Conservation (phyloP, 23 red algal genomes). For the Gracilaria domingensis region DNA sequence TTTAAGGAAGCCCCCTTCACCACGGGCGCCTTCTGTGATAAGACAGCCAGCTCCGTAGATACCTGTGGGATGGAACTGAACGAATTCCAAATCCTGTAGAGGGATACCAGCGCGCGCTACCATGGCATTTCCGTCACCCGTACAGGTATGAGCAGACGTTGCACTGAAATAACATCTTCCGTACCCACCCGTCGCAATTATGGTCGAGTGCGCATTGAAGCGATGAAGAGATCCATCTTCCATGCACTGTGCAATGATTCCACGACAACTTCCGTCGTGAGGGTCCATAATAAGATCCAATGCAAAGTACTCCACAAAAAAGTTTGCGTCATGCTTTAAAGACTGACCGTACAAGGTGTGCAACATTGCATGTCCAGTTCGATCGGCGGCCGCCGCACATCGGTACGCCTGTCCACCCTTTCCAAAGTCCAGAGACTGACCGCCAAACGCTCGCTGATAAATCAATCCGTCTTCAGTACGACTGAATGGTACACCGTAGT, state of each 20-base stretch:
- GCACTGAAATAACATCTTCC: constrained; percentile 93
- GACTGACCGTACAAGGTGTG: constrained; percentile 95
- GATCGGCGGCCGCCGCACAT: constrained; percentile 97
- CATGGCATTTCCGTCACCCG: constrained; percentile 98
- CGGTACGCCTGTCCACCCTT: constrained; percentile 97
- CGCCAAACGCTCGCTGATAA: constrained; percentile 98
- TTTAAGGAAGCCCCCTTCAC: constrained; percentile 93
- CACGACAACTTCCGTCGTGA: constrained; percentile 84
- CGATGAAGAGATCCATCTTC: constrained; percentile 97
- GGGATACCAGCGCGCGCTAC: constrained; percentile 88
- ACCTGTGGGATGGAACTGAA: constrained; percentile 99
- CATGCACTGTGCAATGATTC: constrained; percentile 89
- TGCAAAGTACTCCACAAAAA: constrained; percentile 98
- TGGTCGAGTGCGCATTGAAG: constrained; percentile 84
- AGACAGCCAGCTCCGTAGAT: constrained; percentile 99
- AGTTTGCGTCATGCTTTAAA: constrained; percentile 90
- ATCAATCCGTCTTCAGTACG: constrained; percentile 90
- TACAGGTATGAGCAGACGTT: constrained; percentile 96
- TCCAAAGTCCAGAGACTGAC: constrained; percentile 90
- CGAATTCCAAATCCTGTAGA: constrained; percentile 97
- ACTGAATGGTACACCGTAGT: constrained; percentile 96
- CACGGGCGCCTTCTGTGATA: constrained; percentile 94
- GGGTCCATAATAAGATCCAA: constrained; percentile 94
- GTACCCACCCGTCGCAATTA: constrained; percentile 95
- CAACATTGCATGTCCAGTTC: constrained; percentile 95